A percentile compares a stretch with the other conserved stretches of the same genome.
phyloP scores from a whole-genome alignment of 2,329 filamentous ascomycete species.

The Fusarium tricinctum region DNA sequence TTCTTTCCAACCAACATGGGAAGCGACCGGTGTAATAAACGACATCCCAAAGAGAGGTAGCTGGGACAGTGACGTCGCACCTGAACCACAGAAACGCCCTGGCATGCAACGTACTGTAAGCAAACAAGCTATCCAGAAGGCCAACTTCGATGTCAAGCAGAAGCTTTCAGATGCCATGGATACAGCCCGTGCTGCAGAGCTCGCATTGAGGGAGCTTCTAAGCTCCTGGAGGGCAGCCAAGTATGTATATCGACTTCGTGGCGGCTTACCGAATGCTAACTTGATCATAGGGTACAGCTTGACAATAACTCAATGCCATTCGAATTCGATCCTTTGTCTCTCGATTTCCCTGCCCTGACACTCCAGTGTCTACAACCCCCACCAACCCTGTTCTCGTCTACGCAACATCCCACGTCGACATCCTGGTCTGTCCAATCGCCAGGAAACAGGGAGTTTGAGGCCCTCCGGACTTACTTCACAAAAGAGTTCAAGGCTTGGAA shows the following conservation, averaged over 20 bases:
- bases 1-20: constrained; percentile 75
- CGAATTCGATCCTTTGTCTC: constrained; percentile 86
- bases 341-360: constrained; percentile 88
- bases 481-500: constrained; percentile 78
- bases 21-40: constrained; percentile 83
- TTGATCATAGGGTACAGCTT: constrained; percentile 63
- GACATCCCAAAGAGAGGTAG: constrained; percentile 68
- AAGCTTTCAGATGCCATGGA: constrained; percentile 79
- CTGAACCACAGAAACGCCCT: constrained; percentile 55
- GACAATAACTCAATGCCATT: constrained; percentile 71
- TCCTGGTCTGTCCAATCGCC: constrained; percentile 88
- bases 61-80: constrained; percentile 53
- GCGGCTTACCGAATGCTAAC: constrained; percentile 23
- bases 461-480: constrained; percentile 75
- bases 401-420: constrained; percentile 80
- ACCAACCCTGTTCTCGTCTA: constrained; percentile 84
- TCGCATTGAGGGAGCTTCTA: constrained; percentile 86
- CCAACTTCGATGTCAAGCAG: constrained; percentile 74
- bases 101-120: constrained; percentile 60
- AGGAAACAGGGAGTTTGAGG: constrained; percentile 78
- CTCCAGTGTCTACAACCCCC: constrained; percentile 85
- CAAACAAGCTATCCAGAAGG: constrained; percentile 69
- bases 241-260: constrained; percentile 63
- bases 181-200: constrained; percentile 84
- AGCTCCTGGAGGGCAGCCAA: constrained; percentile 86